Evolutionary conservation across 2,329 filamentous ascomycete genomes (phyloP).

Genomic region (Arthrinium puccinioides): DNA sequence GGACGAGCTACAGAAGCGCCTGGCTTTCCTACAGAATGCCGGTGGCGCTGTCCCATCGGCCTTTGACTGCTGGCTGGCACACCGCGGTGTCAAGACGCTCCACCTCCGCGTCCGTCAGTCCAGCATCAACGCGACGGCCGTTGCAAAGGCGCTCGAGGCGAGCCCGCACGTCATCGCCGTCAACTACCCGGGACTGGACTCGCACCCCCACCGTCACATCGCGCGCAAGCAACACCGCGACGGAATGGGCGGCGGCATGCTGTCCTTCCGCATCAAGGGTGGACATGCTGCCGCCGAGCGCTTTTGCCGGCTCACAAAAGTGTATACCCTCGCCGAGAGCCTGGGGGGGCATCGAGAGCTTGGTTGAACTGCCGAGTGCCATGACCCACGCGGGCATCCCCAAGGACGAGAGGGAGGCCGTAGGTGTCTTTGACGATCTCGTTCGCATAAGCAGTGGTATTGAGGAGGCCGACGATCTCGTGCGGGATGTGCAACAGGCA

Average conservation of each 20-base stretch:
- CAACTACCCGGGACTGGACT: constrained; percentile 89
- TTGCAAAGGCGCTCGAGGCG: constrained; percentile 70
- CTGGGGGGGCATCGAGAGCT: constrained; percentile 83
- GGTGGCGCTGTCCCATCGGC: constrained; percentile 91
- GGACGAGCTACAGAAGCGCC: constrained; percentile 64
- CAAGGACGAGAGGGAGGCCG: constrained; percentile 78
- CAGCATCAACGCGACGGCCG: constrained; percentile 68
- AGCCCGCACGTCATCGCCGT: constrained; percentile 80
- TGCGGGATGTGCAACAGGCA: constrained; percentile 74
- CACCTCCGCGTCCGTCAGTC: constrained; percentile 88
- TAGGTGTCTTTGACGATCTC: constrained; percentile 91
- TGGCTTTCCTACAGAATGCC: constrained; percentile 92
- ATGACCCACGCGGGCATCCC: constrained; percentile 99
- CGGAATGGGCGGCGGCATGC: constrained; percentile 93
- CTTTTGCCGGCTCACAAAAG: constrained; percentile 82
- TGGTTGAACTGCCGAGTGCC: constrained; percentile 85
- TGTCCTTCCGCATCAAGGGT: constrained; percentile 88
- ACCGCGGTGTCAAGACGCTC: constrained; percentile 92
- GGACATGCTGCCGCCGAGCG: constrained; percentile 79
- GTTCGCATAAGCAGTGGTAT: constrained; percentile 91
- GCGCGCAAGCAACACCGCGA: constrained; percentile 87
- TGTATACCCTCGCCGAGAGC: constrained; percentile 91
- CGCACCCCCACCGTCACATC: constrained; percentile 79
- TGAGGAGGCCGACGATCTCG: constrained; percentile 82
- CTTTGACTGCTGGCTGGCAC: constrained; percentile 97